These are phyloP conservation scores for Blastomyces gilchristii DNA, from an alignment of 2,329 filamentous ascomycete species.

Conservation along the genomic window DNA sequence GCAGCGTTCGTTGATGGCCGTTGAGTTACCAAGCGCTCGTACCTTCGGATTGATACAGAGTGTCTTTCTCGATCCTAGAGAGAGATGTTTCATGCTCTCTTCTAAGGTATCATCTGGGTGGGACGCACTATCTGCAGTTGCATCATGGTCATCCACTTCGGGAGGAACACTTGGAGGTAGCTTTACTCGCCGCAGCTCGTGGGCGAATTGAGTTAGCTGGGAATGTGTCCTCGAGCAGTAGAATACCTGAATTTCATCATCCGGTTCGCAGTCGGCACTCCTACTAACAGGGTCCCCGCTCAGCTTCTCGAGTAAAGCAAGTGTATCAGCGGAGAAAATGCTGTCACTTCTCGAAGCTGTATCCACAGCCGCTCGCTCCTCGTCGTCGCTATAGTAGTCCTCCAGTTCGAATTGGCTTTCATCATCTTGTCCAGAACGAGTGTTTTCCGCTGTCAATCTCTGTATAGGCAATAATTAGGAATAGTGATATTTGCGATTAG, in stretches of 20 bases:
- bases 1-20: conserved; percentile 88
- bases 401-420: conserved; percentile 66
- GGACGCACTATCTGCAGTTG: conserved; percentile 12
- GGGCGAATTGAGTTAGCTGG: conserved; percentile 77
- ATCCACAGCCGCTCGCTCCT: conserved; percentile 26
- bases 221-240: conserved; percentile 92
- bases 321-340: conserved; percentile 63
- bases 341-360: conserved; percentile 25
- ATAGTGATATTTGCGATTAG: not conserved
- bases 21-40: conserved; percentile 54
- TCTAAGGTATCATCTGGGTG: conserved; percentile 23
- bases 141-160: conserved; percentile 23
- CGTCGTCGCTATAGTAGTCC: conserved; percentile 58
- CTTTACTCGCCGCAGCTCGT: conserved; percentile 66
- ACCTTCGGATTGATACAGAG: conserved; percentile 85
- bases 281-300: conserved; percentile 35
- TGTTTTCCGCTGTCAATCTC: conserved; percentile 21
- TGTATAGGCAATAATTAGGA: conserved; percentile 12
- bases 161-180: conserved; percentile 61
- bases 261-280: conserved; percentile 36
- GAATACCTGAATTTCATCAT: conserved; percentile 70
- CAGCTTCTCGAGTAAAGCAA: conserved; percentile 59
- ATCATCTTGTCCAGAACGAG: conserved; percentile 28
- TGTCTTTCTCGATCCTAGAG: conserved; percentile 76
- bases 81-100: conserved; percentile 67